These are phyloP conservation scores for Talaromyces albobiverticillius DNA, from an alignment of 2,329 filamentous ascomycete genomes.

Conservation along the genomic window DNA sequence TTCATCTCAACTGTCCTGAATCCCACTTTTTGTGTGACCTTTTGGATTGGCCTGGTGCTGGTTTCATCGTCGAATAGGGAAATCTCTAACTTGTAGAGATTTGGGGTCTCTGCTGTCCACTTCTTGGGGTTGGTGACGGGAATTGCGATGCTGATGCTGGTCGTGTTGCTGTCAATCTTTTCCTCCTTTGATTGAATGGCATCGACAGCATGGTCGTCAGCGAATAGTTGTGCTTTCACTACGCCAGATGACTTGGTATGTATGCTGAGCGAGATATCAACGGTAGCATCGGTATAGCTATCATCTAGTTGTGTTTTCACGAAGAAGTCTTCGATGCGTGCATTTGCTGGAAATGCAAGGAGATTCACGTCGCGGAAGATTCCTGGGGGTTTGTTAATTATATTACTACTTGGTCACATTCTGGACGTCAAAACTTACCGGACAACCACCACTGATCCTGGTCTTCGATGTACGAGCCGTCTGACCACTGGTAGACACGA, in stretches of 20 bases:
- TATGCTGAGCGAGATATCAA: constrained; percentile 51
- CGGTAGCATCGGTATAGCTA: constrained; percentile 49
- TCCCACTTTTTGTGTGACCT: constrained; percentile 54
- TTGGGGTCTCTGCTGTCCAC: constrained; percentile 66
- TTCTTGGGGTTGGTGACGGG: constrained; percentile 54
- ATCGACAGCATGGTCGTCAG: neutral
- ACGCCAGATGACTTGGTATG: constrained; percentile 23
- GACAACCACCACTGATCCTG: constrained; percentile 66
- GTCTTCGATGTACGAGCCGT: constrained; percentile 66
- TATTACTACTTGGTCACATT: neutral
- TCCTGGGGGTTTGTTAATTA: constrained; percentile 28
- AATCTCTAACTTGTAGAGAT: constrained; percentile 52
- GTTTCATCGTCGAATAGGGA: constrained; percentile 18
- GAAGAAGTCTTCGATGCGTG: constrained; percentile 59
- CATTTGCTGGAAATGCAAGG: constrained; percentile 52
- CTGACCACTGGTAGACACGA: constrained; percentile 66
- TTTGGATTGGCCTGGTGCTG: constrained; percentile 18
- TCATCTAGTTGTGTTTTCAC: constrained; percentile 54
- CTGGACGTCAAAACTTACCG: constrained; percentile 39
- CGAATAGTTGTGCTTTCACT: constrained; percentile 15
- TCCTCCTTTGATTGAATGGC: neutral
- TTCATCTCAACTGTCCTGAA: constrained; percentile 61
- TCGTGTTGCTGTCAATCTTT: constrained; percentile 19
- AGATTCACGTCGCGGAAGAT: constrained; percentile 67
- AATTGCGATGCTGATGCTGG: constrained; percentile 32